Conservation (phyloP, 148 eudicot species). For the Heliosperma pusillum region DNA sequence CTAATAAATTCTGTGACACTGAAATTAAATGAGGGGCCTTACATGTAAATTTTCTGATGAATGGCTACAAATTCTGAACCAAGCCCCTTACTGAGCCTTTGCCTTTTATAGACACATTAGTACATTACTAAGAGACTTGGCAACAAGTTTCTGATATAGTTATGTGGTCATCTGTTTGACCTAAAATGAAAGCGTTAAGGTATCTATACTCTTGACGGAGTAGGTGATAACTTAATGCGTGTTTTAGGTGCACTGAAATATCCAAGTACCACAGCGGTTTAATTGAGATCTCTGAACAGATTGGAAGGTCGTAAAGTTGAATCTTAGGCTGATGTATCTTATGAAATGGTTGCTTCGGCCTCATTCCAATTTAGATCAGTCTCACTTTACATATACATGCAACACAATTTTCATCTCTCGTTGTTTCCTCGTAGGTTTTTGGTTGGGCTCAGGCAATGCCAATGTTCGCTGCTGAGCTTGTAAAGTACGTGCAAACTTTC, state of each 20-base stretch:
- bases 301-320: neutral
- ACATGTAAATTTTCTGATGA: neutral
- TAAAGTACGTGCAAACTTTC: conserved; percentile 85
- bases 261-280: neutral
- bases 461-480: conserved; percentile 84
- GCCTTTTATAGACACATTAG: too few relatives aligned
- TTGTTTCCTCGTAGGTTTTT: conserved; percentile 54
- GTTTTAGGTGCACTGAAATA: neutral
- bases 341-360: neutral
- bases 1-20: neutral
- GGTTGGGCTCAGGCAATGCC: conserved; percentile 99
- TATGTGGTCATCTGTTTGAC: neutral
- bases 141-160: neutral
- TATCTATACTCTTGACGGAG: neutral
- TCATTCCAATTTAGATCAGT: neutral
- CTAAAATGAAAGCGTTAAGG: neutral
- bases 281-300: neutral
- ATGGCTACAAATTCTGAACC: neutral
- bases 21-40: neutral
- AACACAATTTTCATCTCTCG: neutral
- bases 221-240: neutral
- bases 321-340: conserved; percentile 4
- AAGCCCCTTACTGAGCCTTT: too few relatives aligned
- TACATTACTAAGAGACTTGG: neutral
- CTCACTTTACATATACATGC: neutral